Conservation (phyloP, 2,329 filamentous ascomycete genomes). For the Chrysosporium queenslandicum region DNA sequence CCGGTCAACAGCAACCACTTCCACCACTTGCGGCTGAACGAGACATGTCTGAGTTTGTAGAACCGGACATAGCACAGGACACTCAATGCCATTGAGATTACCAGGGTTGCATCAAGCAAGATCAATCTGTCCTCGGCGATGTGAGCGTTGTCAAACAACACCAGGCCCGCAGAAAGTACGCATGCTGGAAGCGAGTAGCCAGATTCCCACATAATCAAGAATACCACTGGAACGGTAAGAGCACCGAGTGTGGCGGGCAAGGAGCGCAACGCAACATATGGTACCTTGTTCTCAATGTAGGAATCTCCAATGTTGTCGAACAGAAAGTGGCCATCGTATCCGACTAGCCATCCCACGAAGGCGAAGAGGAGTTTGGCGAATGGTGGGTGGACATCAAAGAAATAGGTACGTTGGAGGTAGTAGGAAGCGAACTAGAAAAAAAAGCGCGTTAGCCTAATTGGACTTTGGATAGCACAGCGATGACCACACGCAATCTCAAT, state of each 20-base stretch:
- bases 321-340: constrained; percentile 92
- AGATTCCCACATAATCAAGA: constrained; percentile 99
- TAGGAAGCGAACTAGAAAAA: constrained; percentile 47
- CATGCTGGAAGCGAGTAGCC: constrained; percentile 93
- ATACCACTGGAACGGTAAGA: constrained; percentile 85
- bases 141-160: constrained; percentile 95
- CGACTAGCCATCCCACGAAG: constrained; percentile 92
- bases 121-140: constrained; percentile 94
- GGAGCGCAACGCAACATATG: constrained; percentile 90
- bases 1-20: constrained; percentile 97
- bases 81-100: constrained; percentile 93
- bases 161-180: constrained; percentile 69
- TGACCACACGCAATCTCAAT: too few relatives aligned
- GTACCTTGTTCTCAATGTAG: constrained; percentile 92
- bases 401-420: constrained; percentile 94
- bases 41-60: constrained; percentile 83
- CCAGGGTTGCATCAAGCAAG: constrained; percentile 83
- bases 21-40: constrained; percentile 97
- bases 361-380: constrained; percentile 97
- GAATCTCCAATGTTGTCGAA: constrained; percentile 99
- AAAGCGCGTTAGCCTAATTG: constrained; percentile 10
- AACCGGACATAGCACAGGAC: constrained; percentile 92
- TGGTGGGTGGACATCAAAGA: constrained; percentile 98
- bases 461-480: not conserved
- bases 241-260: constrained; percentile 87